These are phyloP conservation scores for Aaosphaeria pasadenensis DNA, from an alignment of 2,329 filamentous ascomycete genomes.

Conservation along the genomic window DNA sequence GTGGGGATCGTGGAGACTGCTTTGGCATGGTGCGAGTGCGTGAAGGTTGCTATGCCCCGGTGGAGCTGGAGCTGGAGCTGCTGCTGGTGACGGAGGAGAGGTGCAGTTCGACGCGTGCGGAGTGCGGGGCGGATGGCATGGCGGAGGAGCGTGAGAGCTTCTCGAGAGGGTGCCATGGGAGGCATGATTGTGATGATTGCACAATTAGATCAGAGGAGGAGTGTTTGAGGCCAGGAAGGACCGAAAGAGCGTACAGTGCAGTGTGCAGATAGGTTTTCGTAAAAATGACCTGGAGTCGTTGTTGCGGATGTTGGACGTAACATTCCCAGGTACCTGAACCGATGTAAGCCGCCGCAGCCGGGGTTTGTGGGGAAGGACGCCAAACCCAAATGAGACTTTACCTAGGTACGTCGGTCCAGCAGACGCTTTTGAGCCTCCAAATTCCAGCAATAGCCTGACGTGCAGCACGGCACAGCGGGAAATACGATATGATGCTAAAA, in stretches of 20 bases:
- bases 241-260: too few relatives aligned
- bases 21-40: slow-evolving; percentile 74
- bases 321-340: slow-evolving; percentile 13
- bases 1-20: slow-evolving; percentile 79
- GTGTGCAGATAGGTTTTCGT: too few relatives aligned
- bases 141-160: slow-evolving; percentile 31
- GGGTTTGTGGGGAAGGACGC: slow-evolving; percentile 13
- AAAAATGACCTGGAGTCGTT: too few relatives aligned
- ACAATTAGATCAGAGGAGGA: background rate
- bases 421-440: too few relatives aligned
- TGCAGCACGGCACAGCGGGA: too few relatives aligned
- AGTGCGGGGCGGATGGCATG: slow-evolving; percentile 26
- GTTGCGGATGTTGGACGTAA: slow-evolving; percentile 2
- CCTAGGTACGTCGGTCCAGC: background rate
- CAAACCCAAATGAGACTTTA: slow-evolving; percentile 1
- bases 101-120: slow-evolving; percentile 6
- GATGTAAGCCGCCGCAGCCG: slow-evolving; percentile 22
- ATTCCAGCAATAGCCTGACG: too few relatives aligned
- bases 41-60: slow-evolving; percentile 67
- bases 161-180: slow-evolving; percentile 31
- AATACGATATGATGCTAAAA: too few relatives aligned
- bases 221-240: background rate
- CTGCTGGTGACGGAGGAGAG: background rate
- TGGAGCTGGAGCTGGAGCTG: slow-evolving; percentile 9
- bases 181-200: slow-evolving; percentile 14